phyloP scores from a whole-genome alignment of 495 filamentous ascomycete genomes.

The Aspergillus baeticus region DNA sequence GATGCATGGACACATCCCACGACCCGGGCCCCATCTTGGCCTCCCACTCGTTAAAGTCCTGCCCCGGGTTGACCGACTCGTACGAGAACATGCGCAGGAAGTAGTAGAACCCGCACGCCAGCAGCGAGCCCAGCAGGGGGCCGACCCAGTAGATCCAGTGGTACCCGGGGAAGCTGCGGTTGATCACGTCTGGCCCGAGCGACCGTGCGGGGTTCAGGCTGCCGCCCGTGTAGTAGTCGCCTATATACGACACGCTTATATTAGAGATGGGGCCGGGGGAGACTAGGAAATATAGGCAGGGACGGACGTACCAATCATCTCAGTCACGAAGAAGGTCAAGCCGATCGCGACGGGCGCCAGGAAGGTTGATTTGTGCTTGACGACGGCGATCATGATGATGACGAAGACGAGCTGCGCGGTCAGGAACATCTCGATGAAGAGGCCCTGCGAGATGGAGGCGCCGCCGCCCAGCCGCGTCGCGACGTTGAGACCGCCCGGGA shows the following conservation, averaged over 20 bases:
- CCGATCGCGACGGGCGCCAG: slow-evolving; percentile 80
- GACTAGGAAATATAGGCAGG: neutral
- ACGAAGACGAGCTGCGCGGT: slow-evolving; percentile 75
- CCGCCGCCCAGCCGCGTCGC: slow-evolving; percentile 56
- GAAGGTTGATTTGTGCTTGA: slow-evolving; percentile 79
- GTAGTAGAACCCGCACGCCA: slow-evolving; percentile 68
- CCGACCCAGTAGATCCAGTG: slow-evolving; percentile 66
- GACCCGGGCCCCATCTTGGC: slow-evolving; percentile 19
- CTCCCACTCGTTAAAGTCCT: slow-evolving; percentile 55
- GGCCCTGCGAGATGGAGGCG: slow-evolving; percentile 60
- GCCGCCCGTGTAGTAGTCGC: slow-evolving; percentile 71
- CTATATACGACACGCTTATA: slow-evolving; percentile 31
- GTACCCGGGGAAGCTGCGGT: slow-evolving; percentile 55
- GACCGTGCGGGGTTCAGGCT: slow-evolving; percentile 72
- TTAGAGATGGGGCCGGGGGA: neutral
- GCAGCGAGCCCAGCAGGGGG: slow-evolving; percentile 60
- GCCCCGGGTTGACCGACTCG: slow-evolving; percentile 74
- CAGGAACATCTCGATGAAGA: slow-evolving; percentile 80
- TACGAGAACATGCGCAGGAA: slow-evolving; percentile 68
- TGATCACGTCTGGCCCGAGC: slow-evolving; percentile 69
- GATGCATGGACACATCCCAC: slow-evolving; percentile 13
- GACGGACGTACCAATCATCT: slow-evolving; percentile 55
- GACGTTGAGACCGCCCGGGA: slow-evolving; percentile 63
- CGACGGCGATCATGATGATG: slow-evolving; percentile 79
- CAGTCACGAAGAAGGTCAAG: slow-evolving; percentile 65